These are phyloP conservation scores for Mucuna pruriens DNA, from an alignment of 306 rosid genomes.

Conservation along the genomic window DNA sequence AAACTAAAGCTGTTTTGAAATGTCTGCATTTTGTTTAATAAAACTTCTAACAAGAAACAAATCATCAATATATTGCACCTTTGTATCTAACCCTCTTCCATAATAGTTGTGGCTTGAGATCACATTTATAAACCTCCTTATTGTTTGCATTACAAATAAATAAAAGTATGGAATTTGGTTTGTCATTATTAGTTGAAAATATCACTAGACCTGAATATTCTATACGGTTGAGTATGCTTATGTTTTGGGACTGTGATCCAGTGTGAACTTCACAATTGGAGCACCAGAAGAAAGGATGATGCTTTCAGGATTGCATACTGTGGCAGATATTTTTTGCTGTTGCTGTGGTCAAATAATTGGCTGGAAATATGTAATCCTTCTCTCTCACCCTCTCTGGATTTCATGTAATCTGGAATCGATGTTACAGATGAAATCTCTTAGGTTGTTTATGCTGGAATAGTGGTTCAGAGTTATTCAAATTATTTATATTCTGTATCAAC, in stretches of 20 bases:
- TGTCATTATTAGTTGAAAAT: conserved; percentile 23
- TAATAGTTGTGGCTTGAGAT: conserved; percentile 5
- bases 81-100: not conserved
- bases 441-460: not conserved
- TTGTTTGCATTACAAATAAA: not conserved
- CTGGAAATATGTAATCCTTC: conserved; percentile 86
- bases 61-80: conserved; percentile 6
- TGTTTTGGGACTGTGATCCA: conserved; percentile 36
- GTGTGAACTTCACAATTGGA: conserved; percentile 74
- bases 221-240: conserved; percentile 8
- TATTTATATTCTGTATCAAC: not conserved
- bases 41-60: no score
- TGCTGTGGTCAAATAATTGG: conserved; percentile 91
- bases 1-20: no score
- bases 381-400: conserved; percentile 33
- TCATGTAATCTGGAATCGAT: conserved; percentile 14
- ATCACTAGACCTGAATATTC: conserved; percentile 35
- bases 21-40: no score
- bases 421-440: not conserved
- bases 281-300: conserved; percentile 73
- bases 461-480: not conserved
- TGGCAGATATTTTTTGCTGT: conserved; percentile 88
- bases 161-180: not conserved
- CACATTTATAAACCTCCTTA: not conserved
- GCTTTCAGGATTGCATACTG: conserved; percentile 86